Conservation (phyloP, 331 rosid species). For the Telfairia occidentalis region DNA sequence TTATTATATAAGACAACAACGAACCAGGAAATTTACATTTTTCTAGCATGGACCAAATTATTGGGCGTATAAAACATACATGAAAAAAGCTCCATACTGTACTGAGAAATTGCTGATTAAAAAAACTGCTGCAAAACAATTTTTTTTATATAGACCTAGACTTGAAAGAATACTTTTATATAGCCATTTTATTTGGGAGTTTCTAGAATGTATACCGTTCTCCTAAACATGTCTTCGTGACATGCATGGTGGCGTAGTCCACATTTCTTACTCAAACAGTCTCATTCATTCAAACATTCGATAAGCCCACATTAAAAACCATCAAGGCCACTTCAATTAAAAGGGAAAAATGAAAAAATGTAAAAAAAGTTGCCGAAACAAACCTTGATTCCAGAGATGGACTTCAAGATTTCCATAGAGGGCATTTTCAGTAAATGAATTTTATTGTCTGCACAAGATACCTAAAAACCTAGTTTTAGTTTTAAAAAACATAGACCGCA, state of each 20-base stretch:
- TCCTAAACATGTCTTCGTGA: neutral
- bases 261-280: neutral
- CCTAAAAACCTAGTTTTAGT: constrained; percentile 55
- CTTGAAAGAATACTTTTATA: neutral
- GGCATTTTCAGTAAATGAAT: constrained; percentile 75
- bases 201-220: neutral
- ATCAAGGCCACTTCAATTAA: neutral
- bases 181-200: neutral
- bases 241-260: neutral
- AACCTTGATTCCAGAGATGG: constrained; percentile 95
- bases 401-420: constrained; percentile 66
- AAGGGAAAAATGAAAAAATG: neutral
- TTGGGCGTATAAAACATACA: neutral
- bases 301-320: neutral
- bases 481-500: constrained; percentile 9
- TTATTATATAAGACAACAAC: neutral
- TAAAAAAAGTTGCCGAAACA: constrained; percentile 17
- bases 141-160: neutral
- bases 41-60: neutral
- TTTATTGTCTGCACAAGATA: constrained; percentile 89
- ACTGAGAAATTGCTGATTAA: neutral
- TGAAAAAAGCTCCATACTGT: neutral
- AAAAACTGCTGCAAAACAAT: neutral
- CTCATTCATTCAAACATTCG: neutral
- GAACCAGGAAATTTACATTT: neutral